phyloP scores from a whole-genome alignment of 2,329 filamentous ascomycete genomes.

The Colletotrichum camelliae region DNA sequence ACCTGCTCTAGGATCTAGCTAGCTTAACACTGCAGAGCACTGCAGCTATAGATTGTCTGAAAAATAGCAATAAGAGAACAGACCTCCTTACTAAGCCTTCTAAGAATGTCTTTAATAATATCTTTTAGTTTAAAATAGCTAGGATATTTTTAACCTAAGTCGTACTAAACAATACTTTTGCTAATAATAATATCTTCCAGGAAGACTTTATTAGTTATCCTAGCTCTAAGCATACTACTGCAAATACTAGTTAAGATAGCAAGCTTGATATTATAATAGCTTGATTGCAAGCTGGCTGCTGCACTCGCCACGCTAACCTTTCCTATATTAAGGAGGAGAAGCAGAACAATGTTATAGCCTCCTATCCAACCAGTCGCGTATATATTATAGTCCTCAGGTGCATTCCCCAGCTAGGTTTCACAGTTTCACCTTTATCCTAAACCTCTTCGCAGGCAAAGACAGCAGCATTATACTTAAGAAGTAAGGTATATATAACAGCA shows the following conservation, averaged over 20 bases:
- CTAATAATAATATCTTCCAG: conserved; percentile 40
- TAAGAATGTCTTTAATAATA: conserved; percentile 29
- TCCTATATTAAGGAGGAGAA: conserved; percentile 31
- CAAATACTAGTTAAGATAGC: too few relatives aligned
- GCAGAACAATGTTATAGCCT: conserved; percentile 28
- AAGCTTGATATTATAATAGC: conserved; percentile 37
- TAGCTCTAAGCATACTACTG: conserved; percentile 32
- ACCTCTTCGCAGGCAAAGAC: conserved; percentile 29
- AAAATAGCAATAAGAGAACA: conserved; percentile 25
- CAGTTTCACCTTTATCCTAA: conserved; percentile 29
- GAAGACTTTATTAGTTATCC: conserved; percentile 11
- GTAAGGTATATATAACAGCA: conserved; percentile 32
- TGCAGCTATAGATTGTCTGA: conserved; percentile 1
- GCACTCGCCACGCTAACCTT: conserved; percentile 30
- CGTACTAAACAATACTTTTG: conserved; percentile 32
- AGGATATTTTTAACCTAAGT: conserved; percentile 29
- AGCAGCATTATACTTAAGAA: conserved; percentile 28
- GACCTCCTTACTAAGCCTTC: conserved; percentile 32
- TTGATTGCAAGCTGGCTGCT: conserved; percentile 32
- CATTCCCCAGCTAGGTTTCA: conserved; percentile 25
- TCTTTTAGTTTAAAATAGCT: conserved; percentile 29
- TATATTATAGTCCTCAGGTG: conserved; percentile 28
- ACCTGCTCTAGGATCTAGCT: neutral
- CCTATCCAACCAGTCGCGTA: conserved; percentile 35
- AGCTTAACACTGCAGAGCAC: conserved; percentile 15